A percentile compares a stretch with the other conserved stretches of the same genome.
Conservation (phyloP, 2,329 filamentous ascomycete species). For the Davidsoniella australis region DNA sequence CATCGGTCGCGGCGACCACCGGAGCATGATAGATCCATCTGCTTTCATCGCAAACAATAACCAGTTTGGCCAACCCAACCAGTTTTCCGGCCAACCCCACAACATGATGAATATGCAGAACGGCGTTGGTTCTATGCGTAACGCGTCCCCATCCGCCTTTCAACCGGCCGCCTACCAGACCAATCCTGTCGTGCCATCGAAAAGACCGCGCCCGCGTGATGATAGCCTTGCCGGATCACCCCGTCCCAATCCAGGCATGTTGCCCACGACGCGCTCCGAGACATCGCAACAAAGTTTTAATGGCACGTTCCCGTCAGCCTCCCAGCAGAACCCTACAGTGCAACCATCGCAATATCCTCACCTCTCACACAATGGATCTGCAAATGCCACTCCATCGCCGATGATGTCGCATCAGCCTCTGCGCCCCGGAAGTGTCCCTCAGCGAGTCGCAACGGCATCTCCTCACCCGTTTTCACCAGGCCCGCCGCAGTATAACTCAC, state of each 20-base stretch:
- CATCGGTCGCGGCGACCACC: slow-evolving; percentile 28
- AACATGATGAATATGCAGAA: slow-evolving; percentile 15
- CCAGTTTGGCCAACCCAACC: slow-evolving; percentile 41
- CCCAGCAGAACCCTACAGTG: not conserved
- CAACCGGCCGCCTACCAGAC: slow-evolving; percentile 67
- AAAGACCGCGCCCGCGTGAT: slow-evolving; percentile 64
- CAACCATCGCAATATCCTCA: slow-evolving; percentile 61
- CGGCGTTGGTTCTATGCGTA: slow-evolving; percentile 52
- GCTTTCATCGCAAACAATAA: slow-evolving; percentile 36
- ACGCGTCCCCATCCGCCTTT: slow-evolving; percentile 56
- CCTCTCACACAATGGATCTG: slow-evolving; percentile 61
- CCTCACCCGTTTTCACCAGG: slow-evolving; percentile 79
- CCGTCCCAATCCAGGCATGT: slow-evolving; percentile 53
- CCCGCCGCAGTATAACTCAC: slow-evolving; percentile 51
- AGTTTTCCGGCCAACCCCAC: slow-evolving; percentile 35
- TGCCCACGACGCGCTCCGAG: slow-evolving; percentile 74
- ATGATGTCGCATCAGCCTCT: slow-evolving; percentile 78
- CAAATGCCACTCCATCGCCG: slow-evolving; percentile 79
- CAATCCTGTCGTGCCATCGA: slow-evolving; percentile 75
- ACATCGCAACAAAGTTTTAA: slow-evolving; percentile 55
- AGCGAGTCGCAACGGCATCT: slow-evolving; percentile 77
- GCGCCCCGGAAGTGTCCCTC: slow-evolving; percentile 51
- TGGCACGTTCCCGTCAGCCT: not conserved
- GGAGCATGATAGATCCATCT: slow-evolving; percentile 48
- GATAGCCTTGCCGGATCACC: slow-evolving; percentile 76